Conservation (phyloP, 1,284 basidiomycete species). For the Moesziomyces antarcticus region DNA sequence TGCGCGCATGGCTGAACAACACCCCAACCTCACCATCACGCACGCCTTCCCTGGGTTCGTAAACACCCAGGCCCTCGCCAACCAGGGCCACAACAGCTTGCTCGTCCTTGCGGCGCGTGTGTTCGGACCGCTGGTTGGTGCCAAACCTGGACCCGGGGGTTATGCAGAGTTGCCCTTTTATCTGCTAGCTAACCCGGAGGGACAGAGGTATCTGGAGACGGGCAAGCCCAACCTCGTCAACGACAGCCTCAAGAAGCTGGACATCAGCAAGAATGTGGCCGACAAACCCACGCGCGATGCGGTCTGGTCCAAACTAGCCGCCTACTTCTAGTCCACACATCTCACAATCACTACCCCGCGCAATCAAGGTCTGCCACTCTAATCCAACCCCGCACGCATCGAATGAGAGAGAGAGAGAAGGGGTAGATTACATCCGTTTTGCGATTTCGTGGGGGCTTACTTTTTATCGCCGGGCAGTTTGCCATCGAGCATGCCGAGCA, state of each 20-base stretch:
- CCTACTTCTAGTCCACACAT: constrained; percentile 23
- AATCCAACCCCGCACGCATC: too few relatives aligned
- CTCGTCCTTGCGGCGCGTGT: constrained; percentile 50
- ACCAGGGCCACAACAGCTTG: constrained; percentile 60
- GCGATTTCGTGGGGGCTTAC: too few relatives aligned
- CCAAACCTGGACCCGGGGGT: constrained; percentile 36
- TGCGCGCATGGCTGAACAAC: constrained; percentile 28
- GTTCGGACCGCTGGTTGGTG: constrained; percentile 31
- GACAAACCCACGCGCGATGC: constrained; percentile 9
- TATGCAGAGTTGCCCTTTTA: constrained; percentile 60
- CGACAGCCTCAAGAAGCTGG: constrained; percentile 25
- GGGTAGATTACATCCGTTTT: too few relatives aligned
- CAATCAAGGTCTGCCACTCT: too few relatives aligned
- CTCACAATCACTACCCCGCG: too few relatives aligned
- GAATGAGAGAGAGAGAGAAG: too few relatives aligned
- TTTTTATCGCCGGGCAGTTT: constrained; percentile 33
- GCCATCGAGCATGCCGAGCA: constrained; percentile 42
- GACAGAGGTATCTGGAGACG: constrained; percentile 37
- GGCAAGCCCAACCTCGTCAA: constrained; percentile 46
- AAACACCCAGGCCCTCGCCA: constrained; percentile 59
- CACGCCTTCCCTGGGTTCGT: constrained; percentile 63
- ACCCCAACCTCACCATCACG: constrained; percentile 51
- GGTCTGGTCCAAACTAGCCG: constrained; percentile 32
- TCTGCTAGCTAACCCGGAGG: constrained; percentile 42
- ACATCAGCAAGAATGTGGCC: constrained; percentile 29